Percentiles rank a stretch among this genome's conserved stretches.
These are phyloP conservation scores for Fistulinella cinereoalba DNA, from an alignment of 1,284 basidiomycete genomes.

Conservation along the genomic window DNA sequence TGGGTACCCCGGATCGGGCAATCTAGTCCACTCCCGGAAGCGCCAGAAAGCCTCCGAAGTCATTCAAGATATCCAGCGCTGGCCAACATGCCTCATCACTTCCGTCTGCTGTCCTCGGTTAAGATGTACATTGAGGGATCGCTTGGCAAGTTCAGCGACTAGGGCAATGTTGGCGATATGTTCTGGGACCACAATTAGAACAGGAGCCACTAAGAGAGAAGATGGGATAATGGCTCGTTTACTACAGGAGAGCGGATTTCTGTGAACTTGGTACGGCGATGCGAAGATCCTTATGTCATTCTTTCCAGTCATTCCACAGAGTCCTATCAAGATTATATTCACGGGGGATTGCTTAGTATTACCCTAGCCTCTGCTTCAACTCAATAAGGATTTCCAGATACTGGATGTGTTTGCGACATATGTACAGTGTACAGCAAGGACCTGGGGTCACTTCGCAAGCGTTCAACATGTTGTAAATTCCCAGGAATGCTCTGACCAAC, in stretches of 20 bases:
- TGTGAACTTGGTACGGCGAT: slow-evolving; percentile 31
- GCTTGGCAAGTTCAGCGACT: slow-evolving; percentile 62
- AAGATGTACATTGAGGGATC: slow-evolving; percentile 77
- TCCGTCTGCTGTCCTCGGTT: slow-evolving; percentile 68
- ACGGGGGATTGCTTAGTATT: slow-evolving; percentile 11
- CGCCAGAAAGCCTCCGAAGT: too few relatives aligned
- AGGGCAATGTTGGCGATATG: slow-evolving; percentile 60
- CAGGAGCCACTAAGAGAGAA: slow-evolving; percentile 89
- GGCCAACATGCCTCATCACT: slow-evolving; percentile 92
- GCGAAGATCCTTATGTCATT: slow-evolving; percentile 22
- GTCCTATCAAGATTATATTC: slow-evolving; percentile 19
- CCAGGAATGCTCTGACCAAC: slow-evolving; percentile 94
- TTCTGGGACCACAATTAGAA: slow-evolving; percentile 85
- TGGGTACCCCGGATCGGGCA: too few relatives aligned
- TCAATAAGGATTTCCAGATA: too few relatives aligned
- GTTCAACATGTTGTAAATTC: slow-evolving; percentile 66
- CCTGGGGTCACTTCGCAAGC: slow-evolving; percentile 66
- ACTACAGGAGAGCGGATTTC: slow-evolving; percentile 85
- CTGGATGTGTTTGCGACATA: background rate
- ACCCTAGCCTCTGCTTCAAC: slow-evolving; percentile 4
- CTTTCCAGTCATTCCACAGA: too few relatives aligned
- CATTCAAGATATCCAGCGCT: slow-evolving; percentile 95
- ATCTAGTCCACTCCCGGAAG: too few relatives aligned
- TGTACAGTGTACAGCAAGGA: background rate
- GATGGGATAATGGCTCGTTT: slow-evolving; percentile 90